Evolutionary conservation across 768 basidiomycete genomes (phyloP), one percentile per base, ranked within the genome.

Genomic region (Pleurotus djamor): DNA sequence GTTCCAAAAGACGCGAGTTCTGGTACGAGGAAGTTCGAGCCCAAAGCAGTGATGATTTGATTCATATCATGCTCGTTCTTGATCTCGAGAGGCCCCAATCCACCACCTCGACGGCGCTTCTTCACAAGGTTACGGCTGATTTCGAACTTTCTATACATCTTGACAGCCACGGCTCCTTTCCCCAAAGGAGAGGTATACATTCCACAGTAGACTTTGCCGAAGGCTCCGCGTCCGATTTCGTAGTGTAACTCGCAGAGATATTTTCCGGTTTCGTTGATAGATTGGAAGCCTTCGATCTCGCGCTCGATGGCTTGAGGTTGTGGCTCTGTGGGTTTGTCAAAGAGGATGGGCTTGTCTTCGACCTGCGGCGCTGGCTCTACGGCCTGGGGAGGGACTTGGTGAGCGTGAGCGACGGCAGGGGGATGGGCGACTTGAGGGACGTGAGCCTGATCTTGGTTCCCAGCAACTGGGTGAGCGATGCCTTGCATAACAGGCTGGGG

Each of bases 151-250:
- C 44, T 32, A 41, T 43, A 17, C 12, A 56, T 21, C 33, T 56
- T 56, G 54, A 56, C 16, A 32, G 54, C 54, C 14, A 56, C 54
- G 1, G 44, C 54, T 14, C 54, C 54, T 9, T 21, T 50, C 49
- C 13, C 49, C 5, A 38, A 21, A 8, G n/a, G n/a, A 16, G 10
- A 14, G 7, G 33, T 36, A 13, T 36, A 17, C 28, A 13, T n/a
- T 10, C 36, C 41, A 9, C 28, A 33, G 12, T 43, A 17, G 5
- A 56, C 54, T 3, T 17, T n/a, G 35, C 54, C 54, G 14, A 56
- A 56, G 9, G 54, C 12, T 17, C 54, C 54, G 12, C 54, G 37
- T 2, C 54, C 54, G 41, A 56, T 56, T 16, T 56, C 54, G n/a
- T 56, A 56, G 41, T 10, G n/a, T 9, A 41, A n/a, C 38, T 41